A percentile compares a stretch with the other conserved stretches of the same genome.
Conservation (phyloP, 805 yeast species). For the Candida chauliodis region DNA sequence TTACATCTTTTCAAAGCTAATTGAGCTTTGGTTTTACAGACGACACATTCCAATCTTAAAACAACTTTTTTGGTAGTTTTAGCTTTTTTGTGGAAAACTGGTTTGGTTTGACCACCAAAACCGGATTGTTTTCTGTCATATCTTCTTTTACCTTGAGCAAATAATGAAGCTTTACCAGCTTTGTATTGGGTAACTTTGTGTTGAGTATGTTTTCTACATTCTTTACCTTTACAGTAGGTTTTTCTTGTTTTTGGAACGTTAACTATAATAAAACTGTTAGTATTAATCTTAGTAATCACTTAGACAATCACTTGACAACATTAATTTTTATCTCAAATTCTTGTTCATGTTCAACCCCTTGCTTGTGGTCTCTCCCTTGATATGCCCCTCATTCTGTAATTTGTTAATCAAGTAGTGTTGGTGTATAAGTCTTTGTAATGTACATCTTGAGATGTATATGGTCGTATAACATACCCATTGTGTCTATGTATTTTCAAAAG, state of each 20-base stretch:
- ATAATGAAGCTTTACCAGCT: conserved; percentile 99
- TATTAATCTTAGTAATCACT: conserved; percentile 2
- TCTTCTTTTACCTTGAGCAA: conserved; percentile 99
- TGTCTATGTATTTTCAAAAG: conserved; percentile 6
- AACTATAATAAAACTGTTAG: conserved; percentile 48
- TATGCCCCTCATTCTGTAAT: no score
- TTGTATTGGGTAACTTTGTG: conserved; percentile 99
- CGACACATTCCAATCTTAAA: conserved; percentile 97
- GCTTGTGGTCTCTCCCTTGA: no score
- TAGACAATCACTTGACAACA: no score
- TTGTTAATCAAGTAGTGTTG: no score
- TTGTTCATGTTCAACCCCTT: no score
- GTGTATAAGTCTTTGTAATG: no score
- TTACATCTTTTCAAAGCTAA: conserved; percentile 98
- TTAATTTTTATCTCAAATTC: no score
- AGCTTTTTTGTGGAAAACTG: conserved; percentile 99
- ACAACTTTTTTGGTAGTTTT: conserved; percentile 99
- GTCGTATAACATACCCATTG: conserved; percentile 8
- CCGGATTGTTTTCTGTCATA: conserved; percentile 99
- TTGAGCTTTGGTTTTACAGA: conserved; percentile 98
- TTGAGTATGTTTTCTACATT: conserved; percentile 99
- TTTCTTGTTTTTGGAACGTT: conserved; percentile 99
- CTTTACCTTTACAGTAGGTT: conserved; percentile 99
- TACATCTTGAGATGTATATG: not conserved
- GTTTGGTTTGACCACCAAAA: conserved; percentile 99